Evolutionary conservation across 768 basidiomycete species (phyloP), one percentile per base, ranked within the genome.

Genomic region (Termitomyces sp.): DNA sequence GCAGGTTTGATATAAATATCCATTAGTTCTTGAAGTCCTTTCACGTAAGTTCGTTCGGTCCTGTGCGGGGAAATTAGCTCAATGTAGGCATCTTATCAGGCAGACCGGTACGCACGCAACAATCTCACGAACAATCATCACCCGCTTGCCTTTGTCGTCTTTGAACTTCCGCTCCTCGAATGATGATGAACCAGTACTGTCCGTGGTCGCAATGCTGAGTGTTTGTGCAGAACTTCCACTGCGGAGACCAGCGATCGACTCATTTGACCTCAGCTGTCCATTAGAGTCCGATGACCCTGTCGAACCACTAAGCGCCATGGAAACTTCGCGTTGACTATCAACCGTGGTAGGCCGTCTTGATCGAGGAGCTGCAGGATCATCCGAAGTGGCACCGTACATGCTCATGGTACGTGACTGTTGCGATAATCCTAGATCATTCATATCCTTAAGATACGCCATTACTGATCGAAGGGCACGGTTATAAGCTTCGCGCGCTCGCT

Each of bases 1-100:
- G 89, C 87, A 44, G 94, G 94, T 66, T 85, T 88, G 72, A 98
- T 90, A 67, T 98, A 99, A 50, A 99, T 96, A 57, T 93, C 90
- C 50, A 95, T 86, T 9, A 99, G 83, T 69, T 97, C 96, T 66
- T 91, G 87, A 33, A 99, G 73, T n/a, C 93, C 90, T 61, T 88
- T 88, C 58, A 96, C 91, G 71, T 99, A 99, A 1, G 94, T 94
- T 59, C 89, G 80, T 71, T 99, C 97, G 44, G 96, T 98, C 64
- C 92, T 93, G 65, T 37, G 61, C n/a, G 56, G 31, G 43, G 54
- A 17, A 38, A 28, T 59, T 11, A 55, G 35, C 23, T 48, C 9
- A 35, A 26, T 30, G 12, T 19, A 31, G n/a, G 8, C 7, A n/a
- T 23, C 40, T 28, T 12, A 28, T 23, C 19, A 5, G 40, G 51